Percentiles rank a stretch among this genome's conserved stretches.
Conservation (phyloP, 2,329 filamentous ascomycete species). For the Chalaropsis thielavioides region DNA sequence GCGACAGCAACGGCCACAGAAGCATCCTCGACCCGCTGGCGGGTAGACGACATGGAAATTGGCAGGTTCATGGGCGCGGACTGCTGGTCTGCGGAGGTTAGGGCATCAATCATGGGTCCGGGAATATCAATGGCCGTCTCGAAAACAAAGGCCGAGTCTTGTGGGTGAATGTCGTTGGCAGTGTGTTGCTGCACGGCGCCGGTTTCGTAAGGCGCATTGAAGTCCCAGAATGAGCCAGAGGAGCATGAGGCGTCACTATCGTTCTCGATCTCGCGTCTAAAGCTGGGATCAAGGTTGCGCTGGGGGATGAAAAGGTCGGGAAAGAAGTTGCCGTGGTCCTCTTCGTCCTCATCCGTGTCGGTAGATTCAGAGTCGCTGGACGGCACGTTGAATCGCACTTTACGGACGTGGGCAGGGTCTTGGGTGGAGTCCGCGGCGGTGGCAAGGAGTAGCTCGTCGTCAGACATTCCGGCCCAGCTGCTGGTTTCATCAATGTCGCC, state of each 20-base stretch:
- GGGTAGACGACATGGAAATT: background rate
- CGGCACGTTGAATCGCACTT: slow-evolving; percentile 59
- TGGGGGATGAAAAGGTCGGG: slow-evolving; percentile 68
- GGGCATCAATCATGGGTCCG: slow-evolving; percentile 20
- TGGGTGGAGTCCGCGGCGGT: slow-evolving; percentile 36
- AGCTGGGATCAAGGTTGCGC: slow-evolving; percentile 54
- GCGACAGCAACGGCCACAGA: background rate
- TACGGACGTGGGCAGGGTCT: slow-evolving; percentile 35
- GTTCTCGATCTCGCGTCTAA: slow-evolving; percentile 59
- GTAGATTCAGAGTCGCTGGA: slow-evolving; percentile 51
- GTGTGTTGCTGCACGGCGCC: slow-evolving; percentile 28
- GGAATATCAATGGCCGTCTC: slow-evolving; percentile 31
- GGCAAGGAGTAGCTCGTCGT: slow-evolving; percentile 20
- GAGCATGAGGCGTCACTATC: slow-evolving; percentile 45
- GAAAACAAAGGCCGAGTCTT: slow-evolving; percentile 19
- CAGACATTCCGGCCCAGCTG: slow-evolving; percentile 11
- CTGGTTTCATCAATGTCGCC: slow-evolving; percentile 14
- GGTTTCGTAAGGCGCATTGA: slow-evolving; percentile 31
- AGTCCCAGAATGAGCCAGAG: slow-evolving; percentile 50
- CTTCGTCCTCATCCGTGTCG: slow-evolving; percentile 35
- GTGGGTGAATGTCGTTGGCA: slow-evolving; percentile 24
- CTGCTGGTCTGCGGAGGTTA: slow-evolving; percentile 21
- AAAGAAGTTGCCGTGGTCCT: slow-evolving; percentile 49
- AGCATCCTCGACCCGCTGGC: background rate
- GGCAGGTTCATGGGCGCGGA: slow-evolving; percentile 17